phyloP scores from a whole-genome alignment of 331 rosid species.

The Prunus yedoensis region DNA sequence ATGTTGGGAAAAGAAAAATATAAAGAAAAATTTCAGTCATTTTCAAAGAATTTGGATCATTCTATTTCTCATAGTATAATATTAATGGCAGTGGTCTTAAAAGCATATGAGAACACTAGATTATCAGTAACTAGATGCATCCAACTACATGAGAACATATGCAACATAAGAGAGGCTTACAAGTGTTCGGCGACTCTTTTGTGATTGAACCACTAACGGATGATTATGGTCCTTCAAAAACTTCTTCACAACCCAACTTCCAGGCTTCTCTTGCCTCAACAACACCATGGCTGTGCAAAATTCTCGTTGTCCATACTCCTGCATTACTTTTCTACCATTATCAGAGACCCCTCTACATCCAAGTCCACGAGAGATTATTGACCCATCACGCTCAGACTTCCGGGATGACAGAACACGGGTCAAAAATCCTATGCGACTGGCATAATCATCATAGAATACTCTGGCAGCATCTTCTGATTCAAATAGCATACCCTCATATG shows the following conservation, averaged over 20 bases:
- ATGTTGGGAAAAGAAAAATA: not conserved
- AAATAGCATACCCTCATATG: conserved; percentile 35
- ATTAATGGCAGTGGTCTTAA: not conserved
- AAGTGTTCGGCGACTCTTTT: conserved; percentile 17
- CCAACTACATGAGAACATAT: not conserved
- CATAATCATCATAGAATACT: conserved; percentile 34
- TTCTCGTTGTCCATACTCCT: conserved; percentile 18
- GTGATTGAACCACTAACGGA: conserved; percentile 26
- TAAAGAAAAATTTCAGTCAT: not conserved
- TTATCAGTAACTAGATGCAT: too few relatives aligned
- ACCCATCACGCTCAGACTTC: conserved; percentile 43
- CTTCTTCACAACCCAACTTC: conserved; percentile 34
- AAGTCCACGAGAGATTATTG: conserved; percentile 39
- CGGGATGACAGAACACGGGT: conserved; percentile 41
- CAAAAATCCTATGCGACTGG: conserved; percentile 30
- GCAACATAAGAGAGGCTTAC: conserved; percentile 29
- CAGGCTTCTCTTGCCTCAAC: conserved; percentile 34
- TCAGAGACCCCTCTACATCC: conserved; percentile 36
- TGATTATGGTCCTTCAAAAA: conserved; percentile 38
- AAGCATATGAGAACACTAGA: not conserved
- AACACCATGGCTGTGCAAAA: conserved; percentile 31
- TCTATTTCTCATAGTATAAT: not conserved
- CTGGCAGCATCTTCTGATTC: conserved; percentile 32
- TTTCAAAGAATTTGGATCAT: not conserved
- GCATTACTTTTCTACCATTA: conserved; percentile 9